phyloP scores from a whole-genome alignment of 768 basidiomycete species.

The Boletus bicolor region DNA sequence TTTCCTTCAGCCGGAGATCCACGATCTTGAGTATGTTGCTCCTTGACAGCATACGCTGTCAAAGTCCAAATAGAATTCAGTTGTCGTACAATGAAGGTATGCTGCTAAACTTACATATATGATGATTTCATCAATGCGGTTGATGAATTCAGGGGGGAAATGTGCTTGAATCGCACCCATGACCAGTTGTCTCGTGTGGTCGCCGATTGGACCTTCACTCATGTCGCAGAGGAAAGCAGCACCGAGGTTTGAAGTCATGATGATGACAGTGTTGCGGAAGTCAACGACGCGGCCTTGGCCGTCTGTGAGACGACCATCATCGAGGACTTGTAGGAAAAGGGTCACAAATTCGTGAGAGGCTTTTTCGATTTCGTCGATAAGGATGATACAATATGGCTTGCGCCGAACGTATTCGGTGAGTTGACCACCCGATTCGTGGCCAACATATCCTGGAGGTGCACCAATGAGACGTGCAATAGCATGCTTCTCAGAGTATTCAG shows the following conservation, averaged over 20 bases:
- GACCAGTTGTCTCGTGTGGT: conserved; percentile 61
- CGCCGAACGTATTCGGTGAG: conserved; percentile 91
- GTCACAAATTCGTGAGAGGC: conserved; percentile 75
- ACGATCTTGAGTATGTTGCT: conserved; percentile 81
- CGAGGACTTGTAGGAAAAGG: conserved; percentile 79
- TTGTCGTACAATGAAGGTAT: not conserved
- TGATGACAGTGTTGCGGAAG: conserved; percentile 89
- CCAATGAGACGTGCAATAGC: conserved; percentile 69
- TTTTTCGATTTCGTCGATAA: conserved; percentile 91
- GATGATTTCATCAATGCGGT: conserved; percentile 83
- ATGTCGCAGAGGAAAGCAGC: conserved; percentile 73
- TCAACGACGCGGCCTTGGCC: conserved; percentile 88
- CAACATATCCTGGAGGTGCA: conserved; percentile 84
- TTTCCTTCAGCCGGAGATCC: conserved; percentile 80
- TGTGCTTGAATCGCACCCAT: conserved; percentile 77
- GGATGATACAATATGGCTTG: conserved; percentile 83
- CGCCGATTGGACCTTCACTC: conserved; percentile 64
- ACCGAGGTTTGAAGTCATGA: conserved; percentile 93
- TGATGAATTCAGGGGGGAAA: conserved; percentile 92
- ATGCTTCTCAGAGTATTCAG: conserved; percentile 88
- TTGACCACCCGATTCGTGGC: conserved; percentile 86
- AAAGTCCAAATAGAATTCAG: conserved; percentile 26
- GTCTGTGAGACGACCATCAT: conserved; percentile 90
- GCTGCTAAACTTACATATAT: conserved; percentile 48
- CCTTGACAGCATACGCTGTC: conserved; percentile 75